Evolutionary conservation across 345 rosid genomes (phyloP).

Genomic region (Eucalyptus virginea): DNA sequence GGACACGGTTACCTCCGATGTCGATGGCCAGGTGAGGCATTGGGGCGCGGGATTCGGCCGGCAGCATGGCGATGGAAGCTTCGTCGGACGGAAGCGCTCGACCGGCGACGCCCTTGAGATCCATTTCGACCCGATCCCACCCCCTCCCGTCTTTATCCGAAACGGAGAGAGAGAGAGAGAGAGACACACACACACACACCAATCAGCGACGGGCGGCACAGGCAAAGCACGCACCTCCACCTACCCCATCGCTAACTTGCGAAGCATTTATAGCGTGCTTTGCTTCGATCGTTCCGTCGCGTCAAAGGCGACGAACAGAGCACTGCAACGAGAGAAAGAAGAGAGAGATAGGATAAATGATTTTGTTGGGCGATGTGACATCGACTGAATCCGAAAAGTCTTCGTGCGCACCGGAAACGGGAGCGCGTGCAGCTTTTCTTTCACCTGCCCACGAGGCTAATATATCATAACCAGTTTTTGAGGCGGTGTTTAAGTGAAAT

Average conservation of each 20-base stretch:
- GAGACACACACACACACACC: not conserved
- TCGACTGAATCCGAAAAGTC: not conserved
- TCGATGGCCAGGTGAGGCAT: slow-evolving; percentile 77
- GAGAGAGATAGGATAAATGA: not conserved
- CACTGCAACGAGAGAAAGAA: not conserved
- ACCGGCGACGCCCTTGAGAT: not conserved
- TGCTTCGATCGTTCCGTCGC: not conserved
- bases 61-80: not conserved
- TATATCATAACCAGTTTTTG: not conserved
- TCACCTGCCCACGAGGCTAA: not conserved
- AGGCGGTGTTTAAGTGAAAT: not conserved
- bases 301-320: not conserved
- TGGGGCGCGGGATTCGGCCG: slow-evolving; percentile 8
- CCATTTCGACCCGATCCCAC: not conserved
- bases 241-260: not conserved
- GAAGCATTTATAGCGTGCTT: not conserved
- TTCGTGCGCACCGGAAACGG: not conserved
- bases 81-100: not conserved
- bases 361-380: not conserved
- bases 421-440: not conserved
- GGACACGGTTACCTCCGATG: slow-evolving; percentile 56
- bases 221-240: not conserved
- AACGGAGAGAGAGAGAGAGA: not conserved
- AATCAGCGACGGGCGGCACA: not conserved
- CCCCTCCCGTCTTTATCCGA: not conserved